Evolutionary conservation across 78 protist genomes (phyloP), one percentile per base, ranked within the genome.

Genomic region (Thecamonas trahens): DNA sequence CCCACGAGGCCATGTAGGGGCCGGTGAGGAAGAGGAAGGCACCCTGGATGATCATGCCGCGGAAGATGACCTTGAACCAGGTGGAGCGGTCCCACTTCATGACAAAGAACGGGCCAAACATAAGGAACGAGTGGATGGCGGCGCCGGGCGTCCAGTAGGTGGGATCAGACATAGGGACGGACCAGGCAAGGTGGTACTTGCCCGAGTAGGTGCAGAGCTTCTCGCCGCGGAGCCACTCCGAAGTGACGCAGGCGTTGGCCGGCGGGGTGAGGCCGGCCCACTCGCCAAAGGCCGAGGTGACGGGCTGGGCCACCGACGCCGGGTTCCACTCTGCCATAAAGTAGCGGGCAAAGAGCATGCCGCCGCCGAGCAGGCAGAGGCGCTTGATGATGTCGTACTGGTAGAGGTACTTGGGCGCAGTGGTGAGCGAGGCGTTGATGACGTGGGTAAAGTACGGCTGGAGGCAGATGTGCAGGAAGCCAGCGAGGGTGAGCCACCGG

Each of bases 61-160:
- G n/a, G n/a, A n/a, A n/a, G n/a, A n/a, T n/a, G n/a, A n/a, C n/a
- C n/a, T n/a, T n/a, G n/a, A n/a, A n/a, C n/a, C n/a, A n/a, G n/a
- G n/a, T n/a, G n/a, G n/a, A n/a, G 38, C 53, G 49, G 44, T 45
- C 5, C 61, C 18, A 3, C 28, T 31, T 11, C 26, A 58, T 32
- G 57, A 26, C 78, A 39, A 72, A 72, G 78, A 62, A 72, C 24
- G 78, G 78, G 6, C 45, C 69, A 38, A 72, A 72, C 78, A 72
- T 72, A 28, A 61, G 34, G 67, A 62, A 72, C 53, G 78, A 1
- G 54, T 72, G 78, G 52, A 72, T 11, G 78, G 53, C 18, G 35
- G 45, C 40, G 22, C 63, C 34, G 37, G 9, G 9, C 22, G 22
- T 50, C 60, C 18, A 26, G 70, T 72, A 72, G 50, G 78, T 52